Evolutionary conservation across 1,284 basidiomycete genomes (phyloP), one percentile per base, ranked within the genome.

Genomic region (Irpex sp.): DNA sequence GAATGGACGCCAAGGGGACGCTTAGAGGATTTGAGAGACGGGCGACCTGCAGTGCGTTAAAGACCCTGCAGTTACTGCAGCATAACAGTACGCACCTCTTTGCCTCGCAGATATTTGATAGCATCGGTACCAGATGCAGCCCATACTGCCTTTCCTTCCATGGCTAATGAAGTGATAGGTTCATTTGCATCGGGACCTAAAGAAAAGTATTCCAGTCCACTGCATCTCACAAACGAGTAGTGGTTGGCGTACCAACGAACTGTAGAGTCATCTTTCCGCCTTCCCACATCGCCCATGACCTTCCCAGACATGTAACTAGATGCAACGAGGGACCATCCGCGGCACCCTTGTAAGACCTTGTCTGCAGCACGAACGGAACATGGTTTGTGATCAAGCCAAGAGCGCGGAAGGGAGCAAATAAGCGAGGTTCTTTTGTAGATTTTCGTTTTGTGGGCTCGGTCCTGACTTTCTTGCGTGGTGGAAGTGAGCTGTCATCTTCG

Each of bases 251-350:
- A 90, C 96, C 94, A 63, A 97, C 94, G 72, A 99, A 98, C 54
- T 98, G 80, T 55, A 99, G 77, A 16, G 83, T 85, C 91, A 99
- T 95, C 75, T 90, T 93, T 37, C 88, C 91, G 12, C 94, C 94
- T 70, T 98, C 94, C 96, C 96, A 99, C 75, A 98, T 81, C 19
- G 94, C 91, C 96, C 96, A 99, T 67, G 91, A 88, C 64, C 82
- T 85, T 14, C 96, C 96, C 5, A 98, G 75, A 68, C 93, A 96
- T 12, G 95, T 97, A 49, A 98, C 77, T 56, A 99, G 80, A 67
- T 94, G 88, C 62, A 94, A 79, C 55, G 84, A 82, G 1, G 93
- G 93, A 1, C 89, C 91, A 53, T 91, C 90, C 0, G 90, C 86
- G 7, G 93, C 87, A 37, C 94, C 94, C 73, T 95, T 96, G 70